Conservation (phyloP, 2,329 filamentous ascomycete species). For the Penicillium palitans region DNA sequence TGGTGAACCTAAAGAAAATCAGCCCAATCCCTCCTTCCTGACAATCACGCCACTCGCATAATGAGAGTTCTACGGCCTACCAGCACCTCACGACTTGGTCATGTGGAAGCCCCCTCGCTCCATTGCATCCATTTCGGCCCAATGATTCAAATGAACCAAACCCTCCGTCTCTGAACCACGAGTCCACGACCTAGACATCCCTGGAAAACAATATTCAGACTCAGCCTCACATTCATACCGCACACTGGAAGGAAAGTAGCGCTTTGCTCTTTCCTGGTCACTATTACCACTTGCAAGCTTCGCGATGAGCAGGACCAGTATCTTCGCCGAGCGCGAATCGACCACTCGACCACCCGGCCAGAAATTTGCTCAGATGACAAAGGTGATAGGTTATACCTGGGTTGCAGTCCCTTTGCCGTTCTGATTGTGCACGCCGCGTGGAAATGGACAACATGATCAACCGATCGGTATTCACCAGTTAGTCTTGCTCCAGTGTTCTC, state of each 20-base stretch:
- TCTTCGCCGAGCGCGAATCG: not conserved
- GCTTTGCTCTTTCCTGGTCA: too few relatives aligned
- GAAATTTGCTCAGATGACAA: not conserved
- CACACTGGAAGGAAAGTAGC: too few relatives aligned
- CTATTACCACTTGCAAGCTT: too few relatives aligned
- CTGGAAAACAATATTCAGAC: too few relatives aligned
- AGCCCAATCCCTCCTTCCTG: not conserved
- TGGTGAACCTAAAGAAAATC: too few relatives aligned
- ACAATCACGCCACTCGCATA: not conserved
- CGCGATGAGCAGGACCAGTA: too few relatives aligned
- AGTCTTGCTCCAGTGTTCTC: too few relatives aligned
- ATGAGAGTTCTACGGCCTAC: not conserved
- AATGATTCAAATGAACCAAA: not conserved
- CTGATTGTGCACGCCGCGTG: not conserved
- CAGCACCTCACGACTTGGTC: not conserved
- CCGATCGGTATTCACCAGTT: not conserved
- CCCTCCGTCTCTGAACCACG: not conserved
- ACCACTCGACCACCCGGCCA: not conserved
- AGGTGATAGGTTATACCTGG: too few relatives aligned
- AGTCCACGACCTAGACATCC: not conserved
- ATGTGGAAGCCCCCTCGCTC: not conserved
- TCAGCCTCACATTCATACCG: too few relatives aligned
- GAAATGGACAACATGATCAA: not conserved
- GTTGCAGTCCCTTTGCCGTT: not conserved
- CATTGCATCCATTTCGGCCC: not conserved